Percentiles rank a stretch among this genome's conserved stretches.
Evolutionary conservation across 2,329 filamentous ascomycete genomes (phyloP).

Genomic region (Geosmithia morbida): DNA sequence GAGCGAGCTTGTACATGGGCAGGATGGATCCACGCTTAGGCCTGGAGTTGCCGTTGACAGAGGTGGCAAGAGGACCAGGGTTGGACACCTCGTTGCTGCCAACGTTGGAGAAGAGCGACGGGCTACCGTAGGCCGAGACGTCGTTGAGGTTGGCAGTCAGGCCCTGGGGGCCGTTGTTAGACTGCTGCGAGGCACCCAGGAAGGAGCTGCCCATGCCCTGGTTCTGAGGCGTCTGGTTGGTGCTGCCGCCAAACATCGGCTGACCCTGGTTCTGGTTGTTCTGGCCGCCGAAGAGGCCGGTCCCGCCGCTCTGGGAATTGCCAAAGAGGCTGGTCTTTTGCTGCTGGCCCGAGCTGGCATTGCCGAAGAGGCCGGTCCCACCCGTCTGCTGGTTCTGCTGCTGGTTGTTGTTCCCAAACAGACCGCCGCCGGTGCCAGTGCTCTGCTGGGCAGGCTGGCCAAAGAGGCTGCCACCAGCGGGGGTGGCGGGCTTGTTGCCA

Average conservation of each 20-base stretch:
- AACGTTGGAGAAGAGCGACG: constrained; percentile 70
- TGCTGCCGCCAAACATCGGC: constrained; percentile 28
- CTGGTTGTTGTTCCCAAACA: constrained; percentile 23
- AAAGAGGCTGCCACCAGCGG: constrained; percentile 22
- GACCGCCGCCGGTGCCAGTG: constrained; percentile 25
- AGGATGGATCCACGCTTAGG: constrained; percentile 66
- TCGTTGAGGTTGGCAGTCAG: constrained; percentile 71
- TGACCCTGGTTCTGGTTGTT: constrained; percentile 27
- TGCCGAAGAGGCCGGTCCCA: constrained; percentile 35
- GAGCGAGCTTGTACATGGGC: constrained; percentile 78
- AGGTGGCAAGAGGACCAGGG: constrained; percentile 83
- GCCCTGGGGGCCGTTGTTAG: constrained; percentile 39
- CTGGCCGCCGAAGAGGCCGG: constrained; percentile 39
- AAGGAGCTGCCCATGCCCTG: constrained; percentile 35
- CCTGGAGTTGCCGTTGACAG: constrained; percentile 61
- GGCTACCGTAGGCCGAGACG: constrained; percentile 78
- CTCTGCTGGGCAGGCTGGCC: constrained; percentile 18
- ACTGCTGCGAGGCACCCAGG: constrained; percentile 39
- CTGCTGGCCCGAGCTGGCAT: constrained; percentile 19
- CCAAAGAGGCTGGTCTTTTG: constrained; percentile 38
- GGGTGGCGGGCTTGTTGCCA: constrained; percentile 9
- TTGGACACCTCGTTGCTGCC: constrained; percentile 47
- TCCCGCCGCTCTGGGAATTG: constrained; percentile 23
- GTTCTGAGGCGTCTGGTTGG: constrained; percentile 33
- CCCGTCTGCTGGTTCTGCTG: constrained; percentile 19